phyloP scores from a whole-genome alignment of 257 asterid genomes.

The Paraleonurus japonicus region DNA sequence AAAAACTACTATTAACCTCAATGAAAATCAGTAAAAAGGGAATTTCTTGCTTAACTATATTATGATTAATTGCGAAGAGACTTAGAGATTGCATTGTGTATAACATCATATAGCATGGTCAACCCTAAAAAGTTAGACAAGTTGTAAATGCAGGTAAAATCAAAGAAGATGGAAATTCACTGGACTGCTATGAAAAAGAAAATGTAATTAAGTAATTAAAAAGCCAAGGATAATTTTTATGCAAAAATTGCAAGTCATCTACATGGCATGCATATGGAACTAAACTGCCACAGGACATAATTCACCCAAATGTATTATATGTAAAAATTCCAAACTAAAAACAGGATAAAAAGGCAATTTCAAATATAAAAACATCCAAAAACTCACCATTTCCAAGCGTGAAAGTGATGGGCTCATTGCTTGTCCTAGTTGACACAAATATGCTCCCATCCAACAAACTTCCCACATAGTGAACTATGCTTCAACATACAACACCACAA shows the following conservation, averaged over 20 bases:
- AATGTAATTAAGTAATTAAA: neutral
- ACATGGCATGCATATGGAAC: neutral
- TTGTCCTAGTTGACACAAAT: conserved; percentile 48
- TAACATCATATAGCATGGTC: neutral
- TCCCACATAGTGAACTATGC: conserved; percentile 65
- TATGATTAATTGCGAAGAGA: neutral
- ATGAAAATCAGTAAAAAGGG: neutral
- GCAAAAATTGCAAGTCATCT: conserved; percentile 6
- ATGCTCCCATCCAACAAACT: conserved; percentile 49
- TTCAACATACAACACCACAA: conserved; percentile 23
- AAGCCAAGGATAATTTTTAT: neutral
- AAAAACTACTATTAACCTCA: too few species aligned
- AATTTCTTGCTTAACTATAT: neutral
- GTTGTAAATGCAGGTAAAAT: neutral
- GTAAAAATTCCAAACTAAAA: neutral
- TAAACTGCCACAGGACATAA: neutral
- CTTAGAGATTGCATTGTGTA: neutral
- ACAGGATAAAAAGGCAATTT: neutral
- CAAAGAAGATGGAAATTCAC: neutral
- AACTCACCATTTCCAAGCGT: conserved; percentile 63
- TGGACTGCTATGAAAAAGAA: neutral
- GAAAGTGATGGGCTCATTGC: conserved; percentile 41
- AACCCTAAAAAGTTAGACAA: neutral
- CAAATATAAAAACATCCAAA: neutral
- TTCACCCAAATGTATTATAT: neutral